Conservation (phyloP, 208 protist species). For the Trypanosoma avium region DNA sequence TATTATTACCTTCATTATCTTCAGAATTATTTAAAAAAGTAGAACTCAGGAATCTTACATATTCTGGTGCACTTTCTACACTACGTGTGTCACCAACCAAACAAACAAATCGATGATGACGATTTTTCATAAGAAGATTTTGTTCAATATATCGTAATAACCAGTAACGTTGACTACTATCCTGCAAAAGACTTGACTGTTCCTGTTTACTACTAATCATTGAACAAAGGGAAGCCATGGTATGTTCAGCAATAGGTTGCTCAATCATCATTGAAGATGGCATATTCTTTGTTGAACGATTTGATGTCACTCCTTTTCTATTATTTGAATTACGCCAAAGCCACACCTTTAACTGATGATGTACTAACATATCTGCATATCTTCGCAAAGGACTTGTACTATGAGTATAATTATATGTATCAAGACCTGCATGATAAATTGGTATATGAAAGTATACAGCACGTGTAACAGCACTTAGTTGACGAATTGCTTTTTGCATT, state of each 20-base stretch:
- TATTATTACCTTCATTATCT: not conserved
- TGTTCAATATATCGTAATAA: constrained; percentile 64
- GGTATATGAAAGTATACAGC: constrained; percentile 80
- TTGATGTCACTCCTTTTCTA: constrained; percentile 2
- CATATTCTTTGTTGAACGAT: not conserved
- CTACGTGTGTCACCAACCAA: constrained; percentile 72
- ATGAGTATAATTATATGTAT: constrained; percentile 83
- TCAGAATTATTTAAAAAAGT: not conserved
- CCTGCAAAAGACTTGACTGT: constrained; percentile 77
- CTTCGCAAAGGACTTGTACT: constrained; percentile 85
- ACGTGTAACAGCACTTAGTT: constrained; percentile 76
- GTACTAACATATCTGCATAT: constrained; percentile 90
- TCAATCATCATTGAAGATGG: constrained; percentile 16
- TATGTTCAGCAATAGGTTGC: constrained; percentile 71
- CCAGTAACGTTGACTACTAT: constrained; percentile 83
- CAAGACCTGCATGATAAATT: constrained; percentile 72
- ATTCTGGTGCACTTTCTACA: constrained; percentile 65
- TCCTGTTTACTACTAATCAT: constrained; percentile 85
- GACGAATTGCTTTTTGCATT: constrained; percentile 61
- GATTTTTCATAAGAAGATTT: constrained; percentile 26
- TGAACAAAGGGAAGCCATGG: constrained; percentile 78
- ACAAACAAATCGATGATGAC: constrained; percentile 44
- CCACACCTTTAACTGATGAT: constrained; percentile 89
- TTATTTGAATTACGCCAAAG: constrained; percentile 36
- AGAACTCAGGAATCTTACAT: constrained; percentile 35